These are phyloP conservation scores for Phytophthora fragariae DNA, from an alignment of 352 stramenopile species.

Conservation along the genomic window DNA sequence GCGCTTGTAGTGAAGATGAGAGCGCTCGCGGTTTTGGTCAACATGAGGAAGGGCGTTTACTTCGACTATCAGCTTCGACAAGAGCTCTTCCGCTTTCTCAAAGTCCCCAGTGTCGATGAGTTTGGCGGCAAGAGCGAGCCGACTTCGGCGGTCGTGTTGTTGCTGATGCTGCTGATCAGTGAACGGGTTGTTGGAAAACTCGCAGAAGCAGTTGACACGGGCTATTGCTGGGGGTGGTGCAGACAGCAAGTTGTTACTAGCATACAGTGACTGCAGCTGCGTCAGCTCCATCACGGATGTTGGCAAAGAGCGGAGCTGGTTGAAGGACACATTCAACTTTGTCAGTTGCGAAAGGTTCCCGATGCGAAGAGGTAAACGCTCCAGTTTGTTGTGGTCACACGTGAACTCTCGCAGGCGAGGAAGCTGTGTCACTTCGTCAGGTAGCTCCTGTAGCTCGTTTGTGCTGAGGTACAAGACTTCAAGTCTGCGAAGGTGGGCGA, in stretches of 20 bases:
- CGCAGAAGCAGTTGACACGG: conserved; percentile 46
- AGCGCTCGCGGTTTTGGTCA: conserved; percentile 26
- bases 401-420: conserved; percentile 42
- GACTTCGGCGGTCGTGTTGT: conserved; percentile 18
- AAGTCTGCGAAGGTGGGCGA: conserved; percentile 46
- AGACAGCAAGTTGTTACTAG: conserved; percentile 57
- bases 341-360: conserved; percentile 44
- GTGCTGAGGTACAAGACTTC: conserved; percentile 48
- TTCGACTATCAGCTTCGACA: conserved; percentile 40
- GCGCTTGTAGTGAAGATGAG: conserved; percentile 49
- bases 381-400: conserved; percentile 51
- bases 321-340: conserved; percentile 58
- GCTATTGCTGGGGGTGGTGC: conserved; percentile 38
- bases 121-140: conserved; percentile 37
- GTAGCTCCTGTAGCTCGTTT: conserved; percentile 54
- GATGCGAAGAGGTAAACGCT: conserved; percentile 44
- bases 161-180: conserved; percentile 25
- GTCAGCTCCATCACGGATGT: conserved; percentile 55
- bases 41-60: conserved; percentile 30
- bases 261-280: conserved; percentile 49
- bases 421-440: conserved; percentile 49
- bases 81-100: conserved; percentile 32
- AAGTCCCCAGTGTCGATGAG: conserved; percentile 44
- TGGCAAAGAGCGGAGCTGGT: conserved; percentile 52
- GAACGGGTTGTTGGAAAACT: conserved; percentile 79